Conservation (phyloP, 2,329 filamentous ascomycete genomes). For the Colletotrichum lindemuthianum region DNA sequence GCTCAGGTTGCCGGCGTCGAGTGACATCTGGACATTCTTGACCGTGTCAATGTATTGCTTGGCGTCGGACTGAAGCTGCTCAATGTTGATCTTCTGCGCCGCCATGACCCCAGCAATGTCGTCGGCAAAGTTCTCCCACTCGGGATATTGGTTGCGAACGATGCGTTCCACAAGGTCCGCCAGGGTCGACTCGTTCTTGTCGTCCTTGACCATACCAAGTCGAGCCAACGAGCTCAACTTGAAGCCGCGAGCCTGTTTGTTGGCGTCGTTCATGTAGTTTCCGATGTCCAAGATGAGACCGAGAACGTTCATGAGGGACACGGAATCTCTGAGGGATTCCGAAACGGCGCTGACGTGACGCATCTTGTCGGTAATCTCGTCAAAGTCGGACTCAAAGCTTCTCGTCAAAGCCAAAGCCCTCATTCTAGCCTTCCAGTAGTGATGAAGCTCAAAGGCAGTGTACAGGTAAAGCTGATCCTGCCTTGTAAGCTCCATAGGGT, state of each 20-base stretch:
- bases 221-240: constrained; percentile 94
- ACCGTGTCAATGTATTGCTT: constrained; percentile 95
- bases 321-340: constrained; percentile 89
- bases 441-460: constrained; percentile 92
- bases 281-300: constrained; percentile 97
- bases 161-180: constrained; percentile 96
- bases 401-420: constrained; percentile 86
- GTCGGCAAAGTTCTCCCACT: constrained; percentile 89
- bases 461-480: constrained; percentile 96
- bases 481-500: constrained; percentile 87
- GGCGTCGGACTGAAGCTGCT: constrained; percentile 87
- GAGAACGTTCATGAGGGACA: constrained; percentile 94
- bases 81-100: constrained; percentile 92
- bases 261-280: constrained; percentile 99
- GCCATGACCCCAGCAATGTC: constrained; percentile 84
- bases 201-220: constrained; percentile 97
- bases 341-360: constrained; percentile 87
- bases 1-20: constrained; percentile 93
- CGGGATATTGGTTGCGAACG: constrained; percentile 93
- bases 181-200: constrained; percentile 97
- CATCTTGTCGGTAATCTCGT: constrained; percentile 87
- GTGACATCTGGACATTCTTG: constrained; percentile 89
- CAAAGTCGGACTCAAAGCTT: constrained; percentile 88
- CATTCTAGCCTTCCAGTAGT: constrained; percentile 99
- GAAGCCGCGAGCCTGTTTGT: constrained; percentile 98